Conservation (phyloP, 75 land plant genomes). For the Isoetes taiwanensis region DNA sequence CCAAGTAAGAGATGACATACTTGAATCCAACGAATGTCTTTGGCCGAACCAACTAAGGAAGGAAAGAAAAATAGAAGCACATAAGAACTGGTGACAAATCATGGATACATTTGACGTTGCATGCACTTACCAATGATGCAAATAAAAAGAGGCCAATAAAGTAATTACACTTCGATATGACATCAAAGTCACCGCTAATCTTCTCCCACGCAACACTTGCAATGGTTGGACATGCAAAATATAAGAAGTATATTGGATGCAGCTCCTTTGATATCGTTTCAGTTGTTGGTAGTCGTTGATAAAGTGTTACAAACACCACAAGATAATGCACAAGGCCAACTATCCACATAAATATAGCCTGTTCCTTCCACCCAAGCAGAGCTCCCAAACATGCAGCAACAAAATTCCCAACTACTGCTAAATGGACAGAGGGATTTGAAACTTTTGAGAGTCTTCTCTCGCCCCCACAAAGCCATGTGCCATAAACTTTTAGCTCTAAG, state of each 20-base stretch:
- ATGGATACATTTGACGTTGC: too few relatives aligned
- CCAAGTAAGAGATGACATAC: too few relatives aligned
- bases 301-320: slow-evolving; percentile 77
- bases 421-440: slow-evolving; percentile 77
- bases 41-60: too few relatives aligned
- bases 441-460: slow-evolving; percentile 67
- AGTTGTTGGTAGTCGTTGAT: slow-evolving; percentile 71
- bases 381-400: slow-evolving; percentile 66
- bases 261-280: slow-evolving; percentile 86
- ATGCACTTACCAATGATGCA: slow-evolving; percentile 37
- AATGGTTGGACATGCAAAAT: slow-evolving; percentile 72
- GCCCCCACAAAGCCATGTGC: slow-evolving; percentile 93
- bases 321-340: slow-evolving; percentile 83
- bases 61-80: too few relatives aligned
- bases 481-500: slow-evolving; percentile 80
- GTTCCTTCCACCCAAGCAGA: slow-evolving; percentile 57
- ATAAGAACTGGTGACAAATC: too few relatives aligned
- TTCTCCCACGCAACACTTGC: slow-evolving; percentile 80
- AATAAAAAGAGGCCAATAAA: slow-evolving; percentile 78
- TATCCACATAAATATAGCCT: slow-evolving; percentile 69
- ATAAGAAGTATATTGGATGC: slow-evolving; percentile 85
- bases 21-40: too few relatives aligned
- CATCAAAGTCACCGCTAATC: slow-evolving; percentile 61
- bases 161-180: slow-evolving; percentile 42
- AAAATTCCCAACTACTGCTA: slow-evolving; percentile 85